phyloP scores from a whole-genome alignment of 495 filamentous ascomycete genomes.

The Chaetomium tenue region DNA sequence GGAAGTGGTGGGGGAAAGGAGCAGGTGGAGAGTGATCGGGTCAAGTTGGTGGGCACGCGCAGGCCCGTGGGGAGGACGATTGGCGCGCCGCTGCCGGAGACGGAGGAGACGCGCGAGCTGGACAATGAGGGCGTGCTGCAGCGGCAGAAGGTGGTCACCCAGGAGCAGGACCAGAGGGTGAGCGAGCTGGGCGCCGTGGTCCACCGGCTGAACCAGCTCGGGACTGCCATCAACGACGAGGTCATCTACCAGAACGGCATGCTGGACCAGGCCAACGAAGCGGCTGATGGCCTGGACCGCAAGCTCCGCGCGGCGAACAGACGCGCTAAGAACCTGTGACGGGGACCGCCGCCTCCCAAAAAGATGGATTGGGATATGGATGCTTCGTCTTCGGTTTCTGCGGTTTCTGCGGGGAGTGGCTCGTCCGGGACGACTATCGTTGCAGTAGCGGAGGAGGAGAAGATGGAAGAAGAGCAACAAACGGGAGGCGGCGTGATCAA shows the following conservation, averaged over 20 bases:
- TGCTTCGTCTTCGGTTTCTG: slow-evolving; percentile 11
- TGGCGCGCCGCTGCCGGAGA: slow-evolving; percentile 75
- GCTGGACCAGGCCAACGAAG: slow-evolving; percentile 71
- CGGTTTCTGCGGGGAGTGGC: slow-evolving; percentile 1
- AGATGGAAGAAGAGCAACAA: slow-evolving; percentile 7
- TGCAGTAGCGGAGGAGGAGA: background rate
- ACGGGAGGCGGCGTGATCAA: slow-evolving; percentile 25
- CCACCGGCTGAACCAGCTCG: slow-evolving; percentile 78
- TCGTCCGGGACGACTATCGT: background rate
- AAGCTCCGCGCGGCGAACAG: slow-evolving; percentile 85
- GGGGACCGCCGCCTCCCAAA: slow-evolving; percentile 25
- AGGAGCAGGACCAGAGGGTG: slow-evolving; percentile 80
- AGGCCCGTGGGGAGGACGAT: slow-evolving; percentile 63
- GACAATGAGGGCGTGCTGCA: slow-evolving; percentile 88
- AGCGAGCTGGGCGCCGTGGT: slow-evolving; percentile 74
- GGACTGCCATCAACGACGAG: slow-evolving; percentile 79
- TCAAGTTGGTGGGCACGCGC: slow-evolving; percentile 27
- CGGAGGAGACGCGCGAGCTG: slow-evolving; percentile 78
- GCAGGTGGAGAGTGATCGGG: slow-evolving; percentile 35
- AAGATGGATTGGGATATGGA: background rate
- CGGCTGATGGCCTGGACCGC: slow-evolving; percentile 65
- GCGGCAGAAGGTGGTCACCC: slow-evolving; percentile 70
- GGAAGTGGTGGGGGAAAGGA: slow-evolving; percentile 26
- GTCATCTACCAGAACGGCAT: slow-evolving; percentile 80
- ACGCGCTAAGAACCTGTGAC: slow-evolving; percentile 66